Base-by-base conservation (phyloP, 768 basidiomycete species). In the Candolleomyces aberdarensis region DNA sequence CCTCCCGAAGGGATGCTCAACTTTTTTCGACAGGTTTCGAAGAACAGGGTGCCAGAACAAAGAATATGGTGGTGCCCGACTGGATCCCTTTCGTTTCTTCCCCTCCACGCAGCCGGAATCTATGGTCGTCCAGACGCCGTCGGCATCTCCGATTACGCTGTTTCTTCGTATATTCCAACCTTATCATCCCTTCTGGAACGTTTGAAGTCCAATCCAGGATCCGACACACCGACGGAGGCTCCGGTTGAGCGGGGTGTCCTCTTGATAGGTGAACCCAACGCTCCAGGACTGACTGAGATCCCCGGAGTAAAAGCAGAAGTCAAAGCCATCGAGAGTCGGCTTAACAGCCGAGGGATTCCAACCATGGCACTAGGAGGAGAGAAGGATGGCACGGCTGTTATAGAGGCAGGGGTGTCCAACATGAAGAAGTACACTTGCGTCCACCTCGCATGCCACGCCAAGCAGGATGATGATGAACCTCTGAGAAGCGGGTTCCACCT, bases 101-200 rank as follows among this genome's bases (percentile, higher is more conserved):
- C 77, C 4, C 64, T 79, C 15, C 78, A 78, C 11, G 75, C 75
- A 1, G 78, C 78, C 49, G 69, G 71, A 5, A 64, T 70, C 2
- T 76, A 75, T 32, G 56, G 56, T 56, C 57, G 22, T 4, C n/a
- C 29, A 26, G 56, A 59, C 13, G 26, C 41, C 1, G 19, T 22
- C 29, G 52, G 55, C 26, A 15, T 64, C 8, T 56, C 57, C 10
- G 63, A 68, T 40, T 66, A 50, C 40, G 65, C 58, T 8, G 56
- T 66, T 14, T 69, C 68, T 1, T 68, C 68, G 26, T 69, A 68
- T 59, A 66, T 60, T 22, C 49, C 68, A 19, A 60, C 59, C 19
- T 13, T 67, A 2, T 29, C 44, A 40, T 67, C 14, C 3, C 65
- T 15, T 29, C 60, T 26, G 58, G 57, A 22, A 49, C 52, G 20